Evolutionary conservation across 805 yeast genomes (phyloP), one percentile per base, ranked within the genome.

Genomic region (Saccharomycopsis fibuligera): DNA sequence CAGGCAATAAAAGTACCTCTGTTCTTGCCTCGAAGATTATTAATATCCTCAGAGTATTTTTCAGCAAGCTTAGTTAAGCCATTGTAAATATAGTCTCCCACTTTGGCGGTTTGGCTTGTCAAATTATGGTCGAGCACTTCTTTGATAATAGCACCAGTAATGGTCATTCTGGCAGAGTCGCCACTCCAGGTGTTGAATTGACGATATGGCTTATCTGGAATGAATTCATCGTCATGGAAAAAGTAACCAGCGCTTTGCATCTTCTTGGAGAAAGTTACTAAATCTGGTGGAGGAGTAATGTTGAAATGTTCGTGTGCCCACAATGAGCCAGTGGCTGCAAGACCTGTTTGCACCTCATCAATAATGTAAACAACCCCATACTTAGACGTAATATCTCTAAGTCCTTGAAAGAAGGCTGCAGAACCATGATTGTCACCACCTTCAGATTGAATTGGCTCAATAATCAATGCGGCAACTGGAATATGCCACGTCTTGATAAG

Each of bases 141-240:
- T 58, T 76, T 70, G 55, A 74, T 74, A 55, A 81, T 81, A 51
- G 80, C 68, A 56, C 74, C 74, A 35, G 86, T 85, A 57, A 81
- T 69, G 47, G 81, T 67, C 62, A 82, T 81, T 66, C 77, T 78
- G 14, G 85, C 75, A 54, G 86, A 84, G 62, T 81, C 86, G 57
- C 86, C 87, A 64, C 86, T 81, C 87, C 87, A 81, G 51, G 87
- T 81, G 72, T 81, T 81, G 69, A 81, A 81, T 61, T 81, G 86
- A 67, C 86, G 73, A 66, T 76, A 81, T 23, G 86, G 75, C 57
- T 70, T 70, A 55, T 72, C 73, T 43, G 86, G 85, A 54, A 76
- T 74, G 59, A 81, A 72, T 16, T 70, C 70, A 12, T 75, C 74
- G 63, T 80, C 79, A 53, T 72, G 72, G 71, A 76, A 81, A 67